Conservation (phyloP, 2,329 filamentous ascomycete species). For the Orbilia brochopaga region DNA sequence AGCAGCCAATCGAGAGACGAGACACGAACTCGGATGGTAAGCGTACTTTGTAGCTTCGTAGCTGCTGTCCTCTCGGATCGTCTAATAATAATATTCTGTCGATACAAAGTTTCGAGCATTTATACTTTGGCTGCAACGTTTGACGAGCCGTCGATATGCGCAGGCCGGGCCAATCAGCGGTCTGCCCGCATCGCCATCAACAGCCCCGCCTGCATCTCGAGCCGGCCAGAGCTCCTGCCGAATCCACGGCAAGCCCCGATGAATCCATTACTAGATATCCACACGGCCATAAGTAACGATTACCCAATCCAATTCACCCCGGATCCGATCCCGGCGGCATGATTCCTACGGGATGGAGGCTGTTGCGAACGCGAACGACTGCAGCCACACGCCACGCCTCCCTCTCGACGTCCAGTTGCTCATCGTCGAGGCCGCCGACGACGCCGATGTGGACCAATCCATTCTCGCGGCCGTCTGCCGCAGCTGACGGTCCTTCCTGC, state of each 20-base stretch:
- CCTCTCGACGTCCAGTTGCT: constrained; percentile 29
- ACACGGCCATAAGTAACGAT: too few species aligned
- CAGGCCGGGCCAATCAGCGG: constrained; percentile 30
- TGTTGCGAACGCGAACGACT: not conserved
- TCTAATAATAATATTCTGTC: too few species aligned
- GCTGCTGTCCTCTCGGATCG: too few species aligned
- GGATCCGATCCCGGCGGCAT: too few species aligned
- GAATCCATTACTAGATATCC: not conserved
- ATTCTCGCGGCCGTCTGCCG: constrained; percentile 13
- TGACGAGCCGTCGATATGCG: constrained; percentile 48
- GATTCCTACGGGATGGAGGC: too few species aligned
- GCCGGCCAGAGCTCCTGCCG: not conserved
- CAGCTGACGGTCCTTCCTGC: constrained; percentile 11
- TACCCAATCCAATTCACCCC: constrained; percentile 21
- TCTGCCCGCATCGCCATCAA: constrained; percentile 15
- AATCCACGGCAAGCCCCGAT: too few species aligned
- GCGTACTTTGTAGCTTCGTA: too few species aligned
- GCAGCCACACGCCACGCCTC: constrained; percentile 1
- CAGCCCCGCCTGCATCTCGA: not conserved
- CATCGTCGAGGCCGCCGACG: constrained; percentile 25
- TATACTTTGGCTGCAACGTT: constrained; percentile 22
- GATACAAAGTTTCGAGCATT: not conserved
- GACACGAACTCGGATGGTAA: too few species aligned
- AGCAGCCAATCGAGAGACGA: not conserved
- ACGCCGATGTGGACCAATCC: constrained; percentile 9